These are phyloP conservation scores for Neocallimastix lanati DNA, from an alignment of 192 early-diverging fungal species.

Conservation along the genomic window DNA sequence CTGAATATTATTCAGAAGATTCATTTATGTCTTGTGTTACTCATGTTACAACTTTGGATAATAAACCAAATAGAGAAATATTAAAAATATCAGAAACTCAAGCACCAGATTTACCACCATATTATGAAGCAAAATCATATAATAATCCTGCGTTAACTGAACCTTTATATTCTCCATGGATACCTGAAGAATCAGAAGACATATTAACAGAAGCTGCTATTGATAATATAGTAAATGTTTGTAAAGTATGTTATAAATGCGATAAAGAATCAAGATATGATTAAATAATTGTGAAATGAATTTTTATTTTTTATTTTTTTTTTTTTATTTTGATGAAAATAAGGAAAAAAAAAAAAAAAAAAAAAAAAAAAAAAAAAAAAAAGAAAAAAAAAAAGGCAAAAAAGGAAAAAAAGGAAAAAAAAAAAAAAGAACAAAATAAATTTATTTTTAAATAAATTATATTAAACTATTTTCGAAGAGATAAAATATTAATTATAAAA, in stretches of 20 bases:
- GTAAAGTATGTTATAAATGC: not conserved
- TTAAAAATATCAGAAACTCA: not conserved
- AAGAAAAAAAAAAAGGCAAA: too few relatives aligned
- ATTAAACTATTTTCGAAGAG: too few relatives aligned
- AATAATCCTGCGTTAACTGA: not conserved
- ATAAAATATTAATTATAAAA: too few relatives aligned
- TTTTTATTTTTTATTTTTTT: too few relatives aligned
- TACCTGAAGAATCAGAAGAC: not conserved
- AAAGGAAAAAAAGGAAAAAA: too few relatives aligned
- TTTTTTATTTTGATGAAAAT: too few relatives aligned
- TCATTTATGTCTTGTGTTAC: not conserved
- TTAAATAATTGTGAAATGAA: too few relatives aligned
- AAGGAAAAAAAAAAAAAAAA: too few relatives aligned
- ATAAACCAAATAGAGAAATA: not conserved
- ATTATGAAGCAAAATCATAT: not conserved
- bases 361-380: not conserved
- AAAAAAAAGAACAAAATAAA: too few relatives aligned
- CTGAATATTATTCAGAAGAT: not conserved
- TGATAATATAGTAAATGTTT: not conserved
- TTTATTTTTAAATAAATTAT: too few relatives aligned
- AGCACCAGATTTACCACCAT: not conserved
- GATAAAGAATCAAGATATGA: not conserved
- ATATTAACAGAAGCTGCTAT: not conserved
- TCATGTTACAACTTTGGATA: not conserved
- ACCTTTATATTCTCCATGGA: not conserved